Base-by-base conservation (phyloP, 805 yeast species). In the Lachancea nothofagi region DNA sequence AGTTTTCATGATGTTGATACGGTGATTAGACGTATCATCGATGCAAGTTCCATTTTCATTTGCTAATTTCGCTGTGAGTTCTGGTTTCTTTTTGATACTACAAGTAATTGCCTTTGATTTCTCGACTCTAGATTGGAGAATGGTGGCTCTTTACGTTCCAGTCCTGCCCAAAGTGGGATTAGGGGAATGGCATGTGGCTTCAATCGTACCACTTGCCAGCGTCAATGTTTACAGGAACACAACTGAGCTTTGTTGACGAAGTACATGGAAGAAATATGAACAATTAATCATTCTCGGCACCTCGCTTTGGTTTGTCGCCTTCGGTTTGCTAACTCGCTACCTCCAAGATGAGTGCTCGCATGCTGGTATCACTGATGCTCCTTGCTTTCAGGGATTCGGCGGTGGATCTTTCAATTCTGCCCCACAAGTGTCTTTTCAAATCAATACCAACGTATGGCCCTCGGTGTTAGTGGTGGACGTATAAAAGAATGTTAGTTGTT, bases 361-460 rank as follows among this genome's bases (percentile, higher is more conserved):
- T 32, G 50, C 67, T 32, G 87, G 87, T 47, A 67, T 81, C 40
- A 75, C 83, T 55, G 88, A 81, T n/a, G 74, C 80, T 4, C 67
- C 76, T 47, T 73, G 79, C 53, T 54, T 82, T n/a, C 59, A 78
- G 48, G 89, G 89, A 48, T 70, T 82, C 42, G 88, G 85, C 50
- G 84, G 83, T 30, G 85, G 85, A n/a, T 74, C 80, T 57, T 78
- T 80, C 66, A 77, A 82, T n/a, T 79, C 78, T 50, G 70, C 81
- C 3, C 67, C 78, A 7, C 82, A 77, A 54, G 77, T 76, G 5
- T 71, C 82, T 29, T 70, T 77, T 45, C 78, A 75, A 53, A 66
- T 84, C 0, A 66, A 74, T 40, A 71, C 76, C 25, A 70, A 66
- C 18, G 14, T n/a, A n/a, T n/a, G n/a, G n/a, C n/a, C n/a, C n/a